Conservation (phyloP, 2,329 filamentous ascomycete genomes). For the Aphanocladium album region DNA sequence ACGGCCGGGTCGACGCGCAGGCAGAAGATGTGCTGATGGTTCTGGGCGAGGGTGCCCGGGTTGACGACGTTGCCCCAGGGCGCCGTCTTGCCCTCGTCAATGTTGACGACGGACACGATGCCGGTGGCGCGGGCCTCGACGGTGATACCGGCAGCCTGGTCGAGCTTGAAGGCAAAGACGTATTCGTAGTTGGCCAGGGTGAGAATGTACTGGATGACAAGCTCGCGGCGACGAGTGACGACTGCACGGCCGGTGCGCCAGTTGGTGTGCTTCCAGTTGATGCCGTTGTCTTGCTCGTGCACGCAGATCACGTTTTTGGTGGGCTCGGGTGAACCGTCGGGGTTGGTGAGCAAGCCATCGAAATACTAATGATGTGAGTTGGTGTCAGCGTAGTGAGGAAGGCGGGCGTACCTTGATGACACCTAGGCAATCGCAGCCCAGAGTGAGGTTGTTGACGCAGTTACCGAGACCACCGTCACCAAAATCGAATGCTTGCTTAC, state of each 20-base stretch:
- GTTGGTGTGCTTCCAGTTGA: conserved; percentile 58
- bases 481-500: conserved; percentile 67
- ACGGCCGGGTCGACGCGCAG: conserved; percentile 58
- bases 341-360: conserved; percentile 28
- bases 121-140: conserved; percentile 33
- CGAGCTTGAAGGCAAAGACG: conserved; percentile 40
- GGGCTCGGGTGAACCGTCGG: conserved; percentile 31
- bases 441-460: conserved; percentile 59
- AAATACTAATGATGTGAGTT: conserved; percentile 25
- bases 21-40: conserved; percentile 64
- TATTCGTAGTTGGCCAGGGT: conserved; percentile 61
- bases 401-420: conserved; percentile 39
- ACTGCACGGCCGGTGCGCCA: conserved; percentile 52
- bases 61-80: conserved; percentile 56
- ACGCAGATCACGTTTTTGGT: conserved; percentile 38
- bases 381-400: too few species aligned
- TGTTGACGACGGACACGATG: conserved; percentile 40
- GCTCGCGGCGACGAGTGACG: conserved; percentile 48
- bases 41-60: conserved; percentile 56
- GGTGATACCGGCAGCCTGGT: conserved; percentile 42
- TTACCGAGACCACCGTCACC: conserved; percentile 62
- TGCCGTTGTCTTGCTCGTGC: conserved; percentile 40
- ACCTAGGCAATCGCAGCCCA: conserved; percentile 66
- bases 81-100: conserved; percentile 50
- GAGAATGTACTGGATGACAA: conserved; percentile 57